Conservation (phyloP, 257 asterid genomes). For the Fraxinus cuspidata region DNA sequence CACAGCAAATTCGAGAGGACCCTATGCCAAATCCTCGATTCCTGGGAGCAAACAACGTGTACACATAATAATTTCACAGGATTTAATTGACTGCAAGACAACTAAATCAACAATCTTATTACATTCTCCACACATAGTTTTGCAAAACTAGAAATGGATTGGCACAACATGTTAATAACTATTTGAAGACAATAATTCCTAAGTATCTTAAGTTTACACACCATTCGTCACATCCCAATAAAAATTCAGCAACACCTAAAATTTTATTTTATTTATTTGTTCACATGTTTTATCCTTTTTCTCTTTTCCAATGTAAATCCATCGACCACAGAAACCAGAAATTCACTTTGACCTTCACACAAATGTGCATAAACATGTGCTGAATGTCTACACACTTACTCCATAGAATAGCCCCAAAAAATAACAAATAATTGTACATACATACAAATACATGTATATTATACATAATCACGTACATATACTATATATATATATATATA, state of each 20-base stretch:
- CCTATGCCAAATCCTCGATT: conserved; percentile 28
- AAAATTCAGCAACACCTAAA: neutral
- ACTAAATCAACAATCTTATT: neutral
- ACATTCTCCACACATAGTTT: neutral
- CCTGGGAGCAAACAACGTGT: conserved; percentile 30
- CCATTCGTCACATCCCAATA: neutral
- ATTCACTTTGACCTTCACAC: no score
- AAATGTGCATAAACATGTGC: no score
- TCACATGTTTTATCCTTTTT: no score
- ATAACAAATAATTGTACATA: neutral
- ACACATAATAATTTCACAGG: neutral
- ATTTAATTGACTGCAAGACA: neutral
- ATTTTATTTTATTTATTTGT: no score
- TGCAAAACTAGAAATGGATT: neutral
- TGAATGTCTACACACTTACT: neutral
- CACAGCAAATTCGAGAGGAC: conserved; percentile 25
- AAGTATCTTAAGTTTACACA: neutral
- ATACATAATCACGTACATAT: neutral
- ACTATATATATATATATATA: neutral
- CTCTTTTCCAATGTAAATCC: no score
- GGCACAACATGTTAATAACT: neutral
- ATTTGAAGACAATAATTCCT: neutral
- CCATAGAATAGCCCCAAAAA: no score
- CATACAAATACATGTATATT: neutral
- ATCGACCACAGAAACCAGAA: no score